Base-by-base conservation (phyloP, 805 yeast genomes). In the Candida insectorum region DNA sequence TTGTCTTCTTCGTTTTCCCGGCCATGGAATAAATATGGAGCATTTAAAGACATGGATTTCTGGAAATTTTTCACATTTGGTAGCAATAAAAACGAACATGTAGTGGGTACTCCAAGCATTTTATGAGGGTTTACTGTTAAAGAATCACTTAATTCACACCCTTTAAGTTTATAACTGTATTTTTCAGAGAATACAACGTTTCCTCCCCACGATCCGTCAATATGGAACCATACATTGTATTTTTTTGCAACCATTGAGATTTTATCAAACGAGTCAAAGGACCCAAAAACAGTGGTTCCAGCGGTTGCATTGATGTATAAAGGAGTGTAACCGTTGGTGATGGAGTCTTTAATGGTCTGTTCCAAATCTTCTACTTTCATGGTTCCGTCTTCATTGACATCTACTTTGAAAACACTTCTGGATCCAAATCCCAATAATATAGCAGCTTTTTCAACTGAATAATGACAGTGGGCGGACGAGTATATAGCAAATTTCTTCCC, bases 181-280 rank as follows among this genome's bases (percentile, higher is more conserved):
- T 44, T 60, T 0, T 54, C 45, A 26, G 86, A 78, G 60, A 85
- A 86, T 0, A 84, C 69, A 7, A 82, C 79, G 47, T 86, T 86
- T 6, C 91, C 95, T 21, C 95, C 95, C 95, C 94, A 85, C 5
- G 93, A 83, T 1, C 93, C 95, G 58, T 85, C 95, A 25, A 85
- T 74, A 54, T 85, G 95, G 51, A 83, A 73, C 91, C 94, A 86
- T 6, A 77, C 32, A n/a, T 68, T 55, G 54, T 79, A 52, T 36
- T 65, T 64, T 35, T 72, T 62, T 11, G 88, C 77, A 2, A 85
- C 53, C 1, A 37, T 49, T 1, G 79, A 56, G 22, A 86, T 76
- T 26, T 70, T 72, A 16, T 51, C 65, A 46, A 85, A 69, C 14
- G 81, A 78, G 49, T 85, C 95, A 54, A 71, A 86, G 5, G 93